Percentiles rank a stretch among this genome's conserved stretches.
These are phyloP conservation scores for Trichoderma orchidacearum DNA, from an alignment of 495 filamentous ascomycete species.

Conservation along the genomic window DNA sequence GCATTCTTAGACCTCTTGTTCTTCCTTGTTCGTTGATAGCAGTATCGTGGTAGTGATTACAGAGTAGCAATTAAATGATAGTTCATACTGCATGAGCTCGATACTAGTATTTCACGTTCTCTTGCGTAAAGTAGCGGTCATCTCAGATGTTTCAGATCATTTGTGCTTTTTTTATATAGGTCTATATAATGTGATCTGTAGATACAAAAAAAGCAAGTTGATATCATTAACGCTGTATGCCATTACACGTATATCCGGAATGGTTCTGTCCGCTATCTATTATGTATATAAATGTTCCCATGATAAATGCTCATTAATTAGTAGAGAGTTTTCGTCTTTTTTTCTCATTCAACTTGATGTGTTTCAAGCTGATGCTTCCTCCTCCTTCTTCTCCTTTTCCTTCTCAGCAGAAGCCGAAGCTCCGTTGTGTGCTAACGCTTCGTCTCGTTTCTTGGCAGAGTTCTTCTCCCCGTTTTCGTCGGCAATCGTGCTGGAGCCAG, in stretches of 20 bases:
- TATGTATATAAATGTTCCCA: neutral
- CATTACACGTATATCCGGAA: neutral
- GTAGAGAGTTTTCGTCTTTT: neutral
- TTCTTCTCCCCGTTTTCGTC: neutral
- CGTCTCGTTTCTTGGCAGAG: neutral
- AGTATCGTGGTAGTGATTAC: too few species aligned
- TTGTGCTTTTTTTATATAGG: too few species aligned
- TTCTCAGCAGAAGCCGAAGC: neutral
- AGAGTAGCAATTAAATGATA: too few species aligned
- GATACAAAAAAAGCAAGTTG: neutral
- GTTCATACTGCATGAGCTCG: too few species aligned
- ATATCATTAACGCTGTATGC: neutral
- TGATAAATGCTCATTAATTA: neutral
- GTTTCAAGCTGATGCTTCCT: neutral
- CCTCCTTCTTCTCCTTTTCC: neutral
- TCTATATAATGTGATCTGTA: too few species aligned
- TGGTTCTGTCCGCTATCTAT: neutral
- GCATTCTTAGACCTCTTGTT: too few species aligned
- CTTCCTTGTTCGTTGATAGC: too few species aligned
- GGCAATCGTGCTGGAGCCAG: neutral
- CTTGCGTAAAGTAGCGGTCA: too few species aligned
- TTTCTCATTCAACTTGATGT: neutral
- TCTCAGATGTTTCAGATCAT: too few species aligned
- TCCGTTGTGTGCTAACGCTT: neutral
- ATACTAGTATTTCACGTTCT: too few species aligned